Conservation (phyloP, 805 yeast genomes). For the Pichia scutulata region DNA sequence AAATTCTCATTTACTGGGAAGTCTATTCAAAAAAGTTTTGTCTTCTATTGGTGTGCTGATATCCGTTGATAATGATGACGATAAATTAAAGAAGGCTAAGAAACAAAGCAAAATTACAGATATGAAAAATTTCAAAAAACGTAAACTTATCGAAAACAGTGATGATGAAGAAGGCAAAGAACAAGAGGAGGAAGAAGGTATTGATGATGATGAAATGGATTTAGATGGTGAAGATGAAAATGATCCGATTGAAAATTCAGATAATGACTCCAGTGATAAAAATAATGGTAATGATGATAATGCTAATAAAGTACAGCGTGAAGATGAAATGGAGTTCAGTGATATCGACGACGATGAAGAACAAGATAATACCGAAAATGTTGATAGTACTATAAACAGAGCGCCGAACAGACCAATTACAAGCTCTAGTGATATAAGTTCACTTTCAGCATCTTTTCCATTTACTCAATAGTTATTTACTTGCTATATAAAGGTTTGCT, state of each 20-base stretch:
- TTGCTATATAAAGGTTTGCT: background rate
- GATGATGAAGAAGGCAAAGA: slow-evolving; percentile 2
- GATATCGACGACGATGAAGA: slow-evolving; percentile 7
- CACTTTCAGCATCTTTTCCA: slow-evolving; percentile 10
- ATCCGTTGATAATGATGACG: background rate
- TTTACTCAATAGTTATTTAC: slow-evolving; percentile 2
- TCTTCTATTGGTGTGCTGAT: slow-evolving; percentile 3
- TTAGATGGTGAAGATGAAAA: slow-evolving; percentile 11
- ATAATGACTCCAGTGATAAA: background rate
- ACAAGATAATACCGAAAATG: background rate
- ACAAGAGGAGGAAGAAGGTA: background rate
- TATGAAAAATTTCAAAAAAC: background rate
- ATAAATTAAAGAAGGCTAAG: background rate
- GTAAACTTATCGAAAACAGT: slow-evolving; percentile 3
- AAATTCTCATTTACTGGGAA: slow-evolving; percentile 20
- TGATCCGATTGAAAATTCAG: slow-evolving; percentile 12
- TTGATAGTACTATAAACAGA: background rate
- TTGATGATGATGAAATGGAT: background rate
- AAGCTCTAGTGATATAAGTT: slow-evolving; percentile 7
- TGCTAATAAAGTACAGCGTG: slow-evolving; percentile 4
- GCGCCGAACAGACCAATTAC: background rate
- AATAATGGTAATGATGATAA: slow-evolving; percentile 8
- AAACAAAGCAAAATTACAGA: slow-evolving; percentile 4
- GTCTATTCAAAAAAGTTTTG: slow-evolving; percentile 11
- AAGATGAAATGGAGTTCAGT: slow-evolving; percentile 11